phyloP scores from a whole-genome alignment of 1,139 yeast genomes.

The Yamadazyma atmosphaerica region DNA sequence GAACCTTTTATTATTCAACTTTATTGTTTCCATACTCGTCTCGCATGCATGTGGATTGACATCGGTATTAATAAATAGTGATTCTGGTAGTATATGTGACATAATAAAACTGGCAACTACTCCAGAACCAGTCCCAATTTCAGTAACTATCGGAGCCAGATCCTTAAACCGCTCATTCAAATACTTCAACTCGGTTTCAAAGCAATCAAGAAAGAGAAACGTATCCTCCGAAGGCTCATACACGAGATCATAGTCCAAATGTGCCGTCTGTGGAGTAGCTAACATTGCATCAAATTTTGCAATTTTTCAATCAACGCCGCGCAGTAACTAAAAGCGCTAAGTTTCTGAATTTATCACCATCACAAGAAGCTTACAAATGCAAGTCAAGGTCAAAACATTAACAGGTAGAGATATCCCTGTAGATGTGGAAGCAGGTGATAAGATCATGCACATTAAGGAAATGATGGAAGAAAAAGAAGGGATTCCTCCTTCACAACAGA shows the following conservation, averaged over 20 bases:
- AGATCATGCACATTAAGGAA: constrained; percentile 82
- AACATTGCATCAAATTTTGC: too few species aligned
- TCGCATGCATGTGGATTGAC: constrained; percentile 75
- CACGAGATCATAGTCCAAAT: constrained; percentile 47
- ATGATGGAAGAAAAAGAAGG: constrained; percentile 96
- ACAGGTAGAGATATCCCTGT: constrained; percentile 86
- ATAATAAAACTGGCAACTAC: constrained; percentile 75
- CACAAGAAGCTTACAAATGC: too few species aligned
- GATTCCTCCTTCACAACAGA: constrained; percentile 94
- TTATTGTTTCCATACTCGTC: constrained; percentile 52
- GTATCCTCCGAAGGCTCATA: constrained; percentile 96
- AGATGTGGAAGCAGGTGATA: constrained; percentile 75
- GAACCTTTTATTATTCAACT: constrained; percentile 31
- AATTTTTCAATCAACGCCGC: too few species aligned
- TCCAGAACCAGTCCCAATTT: constrained; percentile 92
- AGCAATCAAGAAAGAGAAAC: constrained; percentile 73
- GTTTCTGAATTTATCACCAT: too few species aligned
- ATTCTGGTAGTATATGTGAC: constrained; percentile 48
- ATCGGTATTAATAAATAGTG: constrained; percentile 69
- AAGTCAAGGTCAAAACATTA: constrained; percentile 69
- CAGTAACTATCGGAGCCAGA: constrained; percentile 61
- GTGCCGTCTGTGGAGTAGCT: constrained; percentile 38
- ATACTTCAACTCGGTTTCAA: constrained; percentile 56
- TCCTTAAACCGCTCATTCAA: constrained; percentile 29
- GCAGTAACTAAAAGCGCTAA: too few species aligned